A percentile compares a stretch with the other conserved stretches of the same genome.
Conservation (phyloP, 2,329 filamentous ascomycete genomes). For the Beauveria caledonica region DNA sequence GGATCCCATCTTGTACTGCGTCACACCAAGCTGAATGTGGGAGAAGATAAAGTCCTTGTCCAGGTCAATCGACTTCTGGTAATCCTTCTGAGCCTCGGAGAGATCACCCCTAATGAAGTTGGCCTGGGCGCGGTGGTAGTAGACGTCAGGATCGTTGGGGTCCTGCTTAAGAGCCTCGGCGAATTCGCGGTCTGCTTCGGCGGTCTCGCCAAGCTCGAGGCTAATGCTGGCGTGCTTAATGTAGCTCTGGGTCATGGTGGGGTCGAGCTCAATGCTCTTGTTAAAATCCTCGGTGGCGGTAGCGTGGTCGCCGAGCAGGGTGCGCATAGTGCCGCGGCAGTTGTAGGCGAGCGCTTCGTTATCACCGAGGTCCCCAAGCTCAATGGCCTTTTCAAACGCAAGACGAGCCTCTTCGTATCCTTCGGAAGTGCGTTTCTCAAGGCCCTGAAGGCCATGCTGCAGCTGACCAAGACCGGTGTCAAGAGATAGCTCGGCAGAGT, state of each 20-base stretch:
- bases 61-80: conserved; percentile 97
- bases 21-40: conserved; percentile 97
- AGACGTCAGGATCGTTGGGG: conserved; percentile 87
- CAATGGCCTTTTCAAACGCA: conserved; percentile 81
- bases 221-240: conserved; percentile 99
- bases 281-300: conserved; percentile 78
- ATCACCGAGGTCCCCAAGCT: conserved; percentile 70
- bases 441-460: conserved; percentile 70
- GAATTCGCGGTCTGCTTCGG: conserved; percentile 83
- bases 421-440: conserved; percentile 80
- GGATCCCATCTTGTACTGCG: conserved; percentile 99
- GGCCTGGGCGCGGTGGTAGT: conserved; percentile 96
- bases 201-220: conserved; percentile 80
- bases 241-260: conserved; percentile 85
- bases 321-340: conserved; percentile 92
- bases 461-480: conserved; percentile 78
- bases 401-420: conserved; percentile 83
- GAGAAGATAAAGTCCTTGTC: conserved; percentile 97
- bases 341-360: conserved; percentile 91
- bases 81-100: conserved; percentile 89
- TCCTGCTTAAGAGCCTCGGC: conserved; percentile 78
- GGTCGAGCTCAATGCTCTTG: conserved; percentile 86
- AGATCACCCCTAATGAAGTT: conserved; percentile 97
- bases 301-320: conserved; percentile 80
- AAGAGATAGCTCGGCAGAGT: conserved; percentile 67